Base-by-base conservation (phyloP, 768 basidiomycete species). In the Tulasnella sp. region DNA sequence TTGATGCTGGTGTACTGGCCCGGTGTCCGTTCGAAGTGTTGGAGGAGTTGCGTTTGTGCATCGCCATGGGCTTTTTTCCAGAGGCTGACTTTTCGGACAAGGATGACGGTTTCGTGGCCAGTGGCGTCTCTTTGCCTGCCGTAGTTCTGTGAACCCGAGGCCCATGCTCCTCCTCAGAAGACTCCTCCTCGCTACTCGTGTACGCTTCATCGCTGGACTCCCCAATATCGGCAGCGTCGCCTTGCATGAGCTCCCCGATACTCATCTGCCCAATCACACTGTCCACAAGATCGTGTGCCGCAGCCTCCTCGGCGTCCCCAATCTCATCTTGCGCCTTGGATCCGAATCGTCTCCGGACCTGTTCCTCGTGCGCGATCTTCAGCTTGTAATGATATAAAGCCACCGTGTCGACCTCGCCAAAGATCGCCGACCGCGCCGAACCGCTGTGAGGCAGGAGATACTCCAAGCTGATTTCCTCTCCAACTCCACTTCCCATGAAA, bases 361-460 rank as follows among this genome's bases (percentile, higher is more conserved):
- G 93, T 67, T 84, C 85, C 71, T 99, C 96, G 67, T 96, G 86
- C 9, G 88, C 77, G 25, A 97, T 76, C 74, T 99, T 99, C 61
- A 93, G 79, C 68, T 86, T 83, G 73, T 97, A 96, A 70, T 99
- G 94, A 68, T 98, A 93, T 48, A 84, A 74, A 12, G 92, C 86
- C 53, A 98, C 81, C 59, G 80, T 79, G 71, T 99, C 96, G 3
- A 98, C 80, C 68, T 99, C 96, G 44, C 75, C 73, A 64, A 98
- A 73, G 63, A 98, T 83, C 17, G 75, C 79, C 27, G 72, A 68
- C n/a, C 94, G 83, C 61, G 89, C 90, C 52, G 79, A 70, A 10
- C 85, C 88, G 1, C 78, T 79, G 62, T 92, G 84, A 11, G 96
- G 96, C 4, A 98, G 78, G 29, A 98, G 72, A 67, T 85, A 89